Conservation (phyloP, 352 stramenopile genomes). For the Globisporangium nodosum region DNA sequence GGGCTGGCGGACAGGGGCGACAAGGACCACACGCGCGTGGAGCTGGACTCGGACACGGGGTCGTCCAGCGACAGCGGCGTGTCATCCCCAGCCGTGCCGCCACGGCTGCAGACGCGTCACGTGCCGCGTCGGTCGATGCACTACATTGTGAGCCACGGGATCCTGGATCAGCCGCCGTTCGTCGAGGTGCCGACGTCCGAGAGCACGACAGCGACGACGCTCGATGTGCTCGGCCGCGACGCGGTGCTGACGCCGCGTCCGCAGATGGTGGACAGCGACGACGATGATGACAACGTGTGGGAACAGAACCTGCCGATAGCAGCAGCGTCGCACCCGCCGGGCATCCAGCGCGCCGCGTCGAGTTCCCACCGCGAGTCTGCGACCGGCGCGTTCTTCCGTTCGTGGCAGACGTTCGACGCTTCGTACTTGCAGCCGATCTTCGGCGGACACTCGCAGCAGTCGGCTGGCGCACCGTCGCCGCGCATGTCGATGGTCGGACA, state of each 20-base stretch:
- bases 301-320: slow-evolving; percentile 2
- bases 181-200: slow-evolving; percentile 21
- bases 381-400: slow-evolving; percentile 62
- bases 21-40: slow-evolving; percentile 15
- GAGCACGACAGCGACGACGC: slow-evolving; percentile 5
- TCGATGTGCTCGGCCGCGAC: slow-evolving; percentile 25
- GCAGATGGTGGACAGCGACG: slow-evolving; percentile 63
- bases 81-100: slow-evolving; percentile 18
- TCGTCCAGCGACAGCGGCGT: slow-evolving; percentile 22
- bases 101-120: slow-evolving; percentile 18
- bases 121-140: slow-evolving; percentile 47
- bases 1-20: slow-evolving; percentile 32
- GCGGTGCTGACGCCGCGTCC: slow-evolving; percentile 57
- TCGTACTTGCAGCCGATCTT: slow-evolving; percentile 82
- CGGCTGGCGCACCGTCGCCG: slow-evolving; percentile 6
- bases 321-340: slow-evolving; percentile 9
- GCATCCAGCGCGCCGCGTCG: slow-evolving; percentile 23
- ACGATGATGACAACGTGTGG: slow-evolving; percentile 1
- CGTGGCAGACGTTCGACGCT: slow-evolving; percentile 74
- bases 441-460: slow-evolving; percentile 35
- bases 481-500: slow-evolving; percentile 4
- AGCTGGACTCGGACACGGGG: slow-evolving; percentile 31
- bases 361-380: slow-evolving; percentile 36
- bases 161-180: slow-evolving; percentile 11
- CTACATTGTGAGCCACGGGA: slow-evolving; percentile 39